Evolutionary conservation across 2,329 filamentous ascomycete genomes (phyloP).

Genomic region (Gnomoniopsis sp.): DNA sequence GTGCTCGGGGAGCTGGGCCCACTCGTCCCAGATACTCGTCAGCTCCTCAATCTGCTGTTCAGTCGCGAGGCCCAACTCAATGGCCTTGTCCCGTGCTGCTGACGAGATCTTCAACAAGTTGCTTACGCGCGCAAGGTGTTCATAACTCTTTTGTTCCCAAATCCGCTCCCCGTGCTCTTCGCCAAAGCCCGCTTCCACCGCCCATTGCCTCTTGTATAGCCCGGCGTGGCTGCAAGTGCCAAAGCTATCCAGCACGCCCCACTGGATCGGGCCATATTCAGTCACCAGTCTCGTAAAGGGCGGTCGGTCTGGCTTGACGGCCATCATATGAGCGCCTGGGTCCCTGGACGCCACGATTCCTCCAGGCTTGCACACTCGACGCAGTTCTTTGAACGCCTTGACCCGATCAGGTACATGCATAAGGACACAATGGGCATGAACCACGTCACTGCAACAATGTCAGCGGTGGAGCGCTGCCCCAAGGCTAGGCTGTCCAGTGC

Average conservation of each 20-base stretch:
- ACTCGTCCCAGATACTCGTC: background rate
- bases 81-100: background rate
- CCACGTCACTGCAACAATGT: slow-evolving; percentile 42
- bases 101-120: background rate
- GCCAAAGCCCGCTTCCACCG: background rate
- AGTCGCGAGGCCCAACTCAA: background rate
- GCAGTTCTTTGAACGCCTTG: slow-evolving; percentile 49
- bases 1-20: background rate
- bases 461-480: too few relatives aligned
- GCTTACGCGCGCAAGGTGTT: background rate
- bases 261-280: background rate
- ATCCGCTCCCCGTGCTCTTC: background rate
- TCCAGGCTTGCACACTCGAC: slow-evolving; percentile 34
- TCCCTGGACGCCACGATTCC: background rate
- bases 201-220: background rate
- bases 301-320: background rate
- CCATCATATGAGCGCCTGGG: background rate
- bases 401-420: slow-evolving; percentile 52
- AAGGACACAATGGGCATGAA: slow-evolving; percentile 56
- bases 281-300: background rate
- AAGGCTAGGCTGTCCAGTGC: too few relatives aligned
- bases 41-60: background rate
- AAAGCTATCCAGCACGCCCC: background rate
- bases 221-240: background rate
- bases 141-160: background rate